phyloP scores from a whole-genome alignment of 1,284 basidiomycete species.

The Lentinus polychrous region DNA sequence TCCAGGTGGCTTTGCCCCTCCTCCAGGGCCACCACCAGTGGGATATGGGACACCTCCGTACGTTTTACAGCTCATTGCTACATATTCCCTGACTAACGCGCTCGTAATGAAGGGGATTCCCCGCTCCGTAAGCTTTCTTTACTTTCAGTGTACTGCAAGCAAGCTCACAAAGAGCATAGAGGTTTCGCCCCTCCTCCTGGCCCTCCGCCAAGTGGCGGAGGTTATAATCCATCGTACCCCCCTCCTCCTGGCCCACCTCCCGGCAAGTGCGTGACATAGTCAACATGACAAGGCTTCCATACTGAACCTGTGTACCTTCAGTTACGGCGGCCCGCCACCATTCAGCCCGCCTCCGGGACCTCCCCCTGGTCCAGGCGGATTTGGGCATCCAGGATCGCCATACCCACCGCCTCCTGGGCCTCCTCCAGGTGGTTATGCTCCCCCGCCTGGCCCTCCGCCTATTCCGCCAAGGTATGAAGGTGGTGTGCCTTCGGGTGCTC shows the following conservation, averaged over 20 bases:
- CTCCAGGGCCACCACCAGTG: conserved; percentile 12
- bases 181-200: conserved; percentile 30
- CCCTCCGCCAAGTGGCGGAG: conserved; percentile 24
- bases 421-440: conserved; percentile 4
- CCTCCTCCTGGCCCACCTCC: conserved; percentile 22
- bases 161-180: conserved; percentile 9
- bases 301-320: conserved; percentile 3
- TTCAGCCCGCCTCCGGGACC: conserved; percentile 7
- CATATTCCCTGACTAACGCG: not conserved
- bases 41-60: conserved; percentile 4
- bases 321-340: not conserved
- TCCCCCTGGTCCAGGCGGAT: conserved; percentile 18
- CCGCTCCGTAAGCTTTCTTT: too few relatives aligned
- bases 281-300: not conserved
- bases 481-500: conserved; percentile 12
- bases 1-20: conserved; percentile 8
- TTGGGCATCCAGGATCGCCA: not conserved
- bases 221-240: conserved; percentile 18
- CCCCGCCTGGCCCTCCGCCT: conserved; percentile 2
- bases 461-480: conserved; percentile 4
- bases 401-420: conserved; percentile 11
- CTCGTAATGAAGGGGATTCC: too few relatives aligned
- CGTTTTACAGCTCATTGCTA: not conserved
- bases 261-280: conserved; percentile 7
- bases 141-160: too few relatives aligned